A percentile compares a stretch with the other conserved stretches of the same genome.
Evolutionary conservation across 2,329 filamentous ascomycete species (phyloP).

Genomic region (Curvularia sp.): DNA sequence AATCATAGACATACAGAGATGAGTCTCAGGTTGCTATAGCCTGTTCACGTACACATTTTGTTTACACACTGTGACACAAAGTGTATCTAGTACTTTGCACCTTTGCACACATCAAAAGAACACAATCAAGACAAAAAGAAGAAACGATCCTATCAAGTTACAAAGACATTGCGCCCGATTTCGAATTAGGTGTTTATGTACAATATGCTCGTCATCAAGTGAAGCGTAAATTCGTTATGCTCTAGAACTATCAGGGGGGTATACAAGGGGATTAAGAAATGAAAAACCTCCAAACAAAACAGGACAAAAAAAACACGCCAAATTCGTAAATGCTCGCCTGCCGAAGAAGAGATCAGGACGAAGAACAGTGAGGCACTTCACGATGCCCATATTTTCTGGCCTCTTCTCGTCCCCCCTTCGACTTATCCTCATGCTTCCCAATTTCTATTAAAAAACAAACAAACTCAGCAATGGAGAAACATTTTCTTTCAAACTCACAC

Average conservation of each 20-base stretch:
- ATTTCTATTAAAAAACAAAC: background rate
- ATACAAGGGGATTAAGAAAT: conserved; percentile 5
- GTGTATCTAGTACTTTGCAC: too few species aligned
- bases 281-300: background rate
- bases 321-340: conserved; percentile 6
- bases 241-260: conserved; percentile 16
- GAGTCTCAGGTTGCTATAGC: background rate
- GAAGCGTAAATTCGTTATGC: conserved; percentile 14
- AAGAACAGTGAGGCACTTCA: background rate
- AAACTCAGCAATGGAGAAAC: too few species aligned
- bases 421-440: background rate
- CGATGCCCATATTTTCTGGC: background rate
- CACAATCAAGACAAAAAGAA: background rate
- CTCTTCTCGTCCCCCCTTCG: background rate
- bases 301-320: background rate
- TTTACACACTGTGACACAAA: background rate
- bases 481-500: too few species aligned
- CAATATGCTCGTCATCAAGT: conserved; percentile 3
- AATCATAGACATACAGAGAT: background rate
- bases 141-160: background rate
- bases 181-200: background rate
- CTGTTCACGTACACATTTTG: background rate
- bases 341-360: background rate
- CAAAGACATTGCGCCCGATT: background rate
- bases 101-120: background rate